Evolutionary conservation across 2,329 filamentous ascomycete species (phyloP), one percentile per base, ranked within the genome.

Genomic region (Ophiostoma australiae): DNA sequence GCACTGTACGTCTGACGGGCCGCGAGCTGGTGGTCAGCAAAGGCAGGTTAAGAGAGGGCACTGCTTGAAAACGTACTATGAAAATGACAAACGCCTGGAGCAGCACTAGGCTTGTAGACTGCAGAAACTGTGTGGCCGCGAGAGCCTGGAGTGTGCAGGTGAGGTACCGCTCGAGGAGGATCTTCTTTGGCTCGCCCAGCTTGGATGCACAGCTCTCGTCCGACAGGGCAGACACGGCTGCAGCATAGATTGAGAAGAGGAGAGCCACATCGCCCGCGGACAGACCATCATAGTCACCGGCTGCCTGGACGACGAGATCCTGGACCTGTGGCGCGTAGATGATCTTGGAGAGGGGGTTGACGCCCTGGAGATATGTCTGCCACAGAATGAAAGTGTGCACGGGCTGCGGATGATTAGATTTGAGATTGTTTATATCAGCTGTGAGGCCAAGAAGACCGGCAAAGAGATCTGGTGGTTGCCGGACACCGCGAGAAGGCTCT

Each of bases 271-370:
- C 52, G 6, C n/a, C 13, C 3, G n/a, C 3, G 3, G 23, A 23
- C n/a, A 58, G 23, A 8, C 52, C 70, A 1, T 65, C 65, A 2
- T 72, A 69, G 52, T 63, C 33, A 1, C 69, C 23, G 1, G 67
- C 41, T 1, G 73, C 75, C 70, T 74, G 71, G 11, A 76, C 71
- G 7, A 76, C 73, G 17, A 75, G 72, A 8, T 74, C 74, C 69
- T 85, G 81, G 1, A 84, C 76, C 0, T 81, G 81, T 0, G 84
- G 84, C 4, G 82, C 78, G 73, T 86, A 84, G 6, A 85, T 80
- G 20, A 86, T 74, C 73, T 86, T 86, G 69, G 83, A 80, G 27
- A 87, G 65, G 75, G 84, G 84, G 72, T 86, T 83, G 58, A 87
- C 81, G 72, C 86, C 85, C 27, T 83, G 79, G 0, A 85, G 76